Evolutionary conservation across 345 rosid species (phyloP).

Genomic region (Linum usitatissimum): DNA sequence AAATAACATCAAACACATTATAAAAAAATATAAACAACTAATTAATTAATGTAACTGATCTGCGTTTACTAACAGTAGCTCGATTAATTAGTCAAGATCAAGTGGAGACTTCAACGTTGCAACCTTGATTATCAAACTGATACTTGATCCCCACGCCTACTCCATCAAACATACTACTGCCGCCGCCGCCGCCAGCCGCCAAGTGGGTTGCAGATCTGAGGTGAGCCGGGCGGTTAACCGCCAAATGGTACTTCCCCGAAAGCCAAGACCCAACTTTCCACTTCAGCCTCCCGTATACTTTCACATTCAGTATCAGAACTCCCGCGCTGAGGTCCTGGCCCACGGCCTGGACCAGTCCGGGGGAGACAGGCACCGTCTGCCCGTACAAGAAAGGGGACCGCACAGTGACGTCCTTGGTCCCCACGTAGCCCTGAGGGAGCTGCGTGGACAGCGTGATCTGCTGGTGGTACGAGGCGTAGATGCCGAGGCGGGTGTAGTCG

Average conservation of each 20-base stretch:
- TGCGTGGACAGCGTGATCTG: constrained; percentile 44
- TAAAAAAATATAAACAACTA: too few relatives aligned
- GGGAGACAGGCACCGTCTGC: constrained; percentile 36
- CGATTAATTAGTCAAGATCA: too few relatives aligned
- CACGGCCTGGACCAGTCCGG: constrained; percentile 28
- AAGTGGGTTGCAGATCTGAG: constrained; percentile 15
- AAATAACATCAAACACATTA: too few relatives aligned
- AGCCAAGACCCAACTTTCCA: constrained; percentile 81
- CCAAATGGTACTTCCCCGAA: constrained; percentile 49
- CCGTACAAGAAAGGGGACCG: constrained; percentile 72
- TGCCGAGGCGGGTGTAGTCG: constrained; percentile 39
- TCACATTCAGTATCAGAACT: constrained; percentile 38
- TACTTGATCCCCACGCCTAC: too few relatives aligned
- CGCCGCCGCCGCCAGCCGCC: too few relatives aligned
- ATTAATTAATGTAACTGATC: too few relatives aligned
- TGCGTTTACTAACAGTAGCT: too few relatives aligned
- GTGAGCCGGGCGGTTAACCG: constrained; percentile 53
- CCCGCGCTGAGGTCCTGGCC: constrained; percentile 48
- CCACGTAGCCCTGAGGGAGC: constrained; percentile 56
- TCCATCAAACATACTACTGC: too few relatives aligned
- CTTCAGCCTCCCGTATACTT: constrained; percentile 40
- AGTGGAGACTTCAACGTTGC: too few relatives aligned
- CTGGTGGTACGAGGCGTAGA: constrained; percentile 58
- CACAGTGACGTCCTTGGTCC: constrained; percentile 38
- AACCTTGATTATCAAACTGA: too few relatives aligned